A percentile compares a stretch with the other conserved stretches of the same genome.
Evolutionary conservation across 805 yeast genomes (phyloP).

Genomic region (Metschnikowia matae): DNA sequence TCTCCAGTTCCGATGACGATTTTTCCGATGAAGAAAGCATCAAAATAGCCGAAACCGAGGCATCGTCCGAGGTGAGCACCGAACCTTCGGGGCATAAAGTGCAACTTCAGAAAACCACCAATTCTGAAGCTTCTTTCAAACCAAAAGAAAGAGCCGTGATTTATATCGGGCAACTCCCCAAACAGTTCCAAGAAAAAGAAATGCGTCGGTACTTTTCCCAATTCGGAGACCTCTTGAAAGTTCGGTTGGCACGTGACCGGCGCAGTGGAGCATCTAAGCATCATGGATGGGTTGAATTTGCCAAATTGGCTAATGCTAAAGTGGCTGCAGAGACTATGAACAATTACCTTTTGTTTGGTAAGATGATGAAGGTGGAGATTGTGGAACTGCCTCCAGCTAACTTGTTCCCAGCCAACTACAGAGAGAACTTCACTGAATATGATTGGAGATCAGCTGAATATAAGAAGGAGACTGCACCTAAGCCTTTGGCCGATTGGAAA

Average conservation of each 20-base stretch:
- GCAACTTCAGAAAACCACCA: conserved; percentile 17
- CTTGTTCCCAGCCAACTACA: conserved; percentile 32
- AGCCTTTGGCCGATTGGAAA: conserved; percentile 54
- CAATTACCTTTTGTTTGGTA: conserved; percentile 85
- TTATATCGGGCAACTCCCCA: conserved; percentile 89
- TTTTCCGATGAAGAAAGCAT: conserved; percentile 14
- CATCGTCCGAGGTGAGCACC: background rate
- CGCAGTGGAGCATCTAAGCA: conserved; percentile 89
- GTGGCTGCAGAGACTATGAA: conserved; percentile 95
- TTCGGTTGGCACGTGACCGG: conserved; percentile 82
- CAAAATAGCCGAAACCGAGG: background rate
- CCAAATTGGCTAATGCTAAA: conserved; percentile 67
- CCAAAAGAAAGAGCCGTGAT: conserved; percentile 55
- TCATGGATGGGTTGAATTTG: conserved; percentile 86
- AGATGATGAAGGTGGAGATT: conserved; percentile 61
- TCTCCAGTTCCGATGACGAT: conserved; percentile 13
- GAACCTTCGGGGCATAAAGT: conserved; percentile 19
- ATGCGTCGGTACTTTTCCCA: conserved; percentile 78
- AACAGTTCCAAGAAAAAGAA: conserved; percentile 84
- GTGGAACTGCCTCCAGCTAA: conserved; percentile 56
- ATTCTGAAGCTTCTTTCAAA: conserved; percentile 20
- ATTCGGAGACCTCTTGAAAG: conserved; percentile 79
- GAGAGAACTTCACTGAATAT: conserved; percentile 11
- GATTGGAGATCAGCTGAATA: conserved; percentile 18
- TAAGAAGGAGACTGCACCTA: conserved; percentile 53